phyloP scores from a whole-genome alignment of 345 rosid genomes.

The Draba incana region DNA sequence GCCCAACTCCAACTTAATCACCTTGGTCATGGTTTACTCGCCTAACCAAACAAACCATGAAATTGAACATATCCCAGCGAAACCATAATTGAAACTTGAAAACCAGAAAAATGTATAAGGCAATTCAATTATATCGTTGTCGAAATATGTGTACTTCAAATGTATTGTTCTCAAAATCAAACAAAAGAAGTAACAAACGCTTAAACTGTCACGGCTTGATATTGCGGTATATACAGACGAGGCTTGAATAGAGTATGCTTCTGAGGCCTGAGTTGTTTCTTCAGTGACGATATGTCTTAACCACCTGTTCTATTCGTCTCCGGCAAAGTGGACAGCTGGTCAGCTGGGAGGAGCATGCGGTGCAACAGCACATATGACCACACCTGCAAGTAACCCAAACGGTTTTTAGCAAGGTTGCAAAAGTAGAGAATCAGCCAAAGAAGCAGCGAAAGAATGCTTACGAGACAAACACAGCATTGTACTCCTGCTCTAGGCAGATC shows the following conservation, averaged over 20 bases:
- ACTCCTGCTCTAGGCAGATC: conserved; percentile 94
- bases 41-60: too few relatives aligned
- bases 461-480: conserved; percentile 89
- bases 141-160: conserved; percentile 9
- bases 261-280: conserved; percentile 17
- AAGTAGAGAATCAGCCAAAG: conserved; percentile 10
- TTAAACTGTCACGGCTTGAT: not conserved
- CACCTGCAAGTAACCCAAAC: conserved; percentile 57
- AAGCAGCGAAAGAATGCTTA: conserved; percentile 44
- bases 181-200: not conserved
- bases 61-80: too few relatives aligned
- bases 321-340: conserved; percentile 87
- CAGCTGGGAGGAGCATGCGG: conserved; percentile 68
- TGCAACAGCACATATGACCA: conserved; percentile 98
- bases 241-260: conserved; percentile 18
- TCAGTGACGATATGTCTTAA: conserved; percentile 85
- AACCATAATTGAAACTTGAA: too few relatives aligned
- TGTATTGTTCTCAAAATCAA: conserved; percentile 5
- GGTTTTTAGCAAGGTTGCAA: conserved; percentile 18
- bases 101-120: too few relatives aligned
- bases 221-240: conserved; percentile 29
- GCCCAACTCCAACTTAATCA: too few relatives aligned
- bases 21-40: too few relatives aligned
- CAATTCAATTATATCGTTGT: too few relatives aligned
- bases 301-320: conserved; percentile 78